Base-by-base conservation (phyloP, 1,284 basidiomycete genomes). In the Coniferiporia weirii region DNA sequence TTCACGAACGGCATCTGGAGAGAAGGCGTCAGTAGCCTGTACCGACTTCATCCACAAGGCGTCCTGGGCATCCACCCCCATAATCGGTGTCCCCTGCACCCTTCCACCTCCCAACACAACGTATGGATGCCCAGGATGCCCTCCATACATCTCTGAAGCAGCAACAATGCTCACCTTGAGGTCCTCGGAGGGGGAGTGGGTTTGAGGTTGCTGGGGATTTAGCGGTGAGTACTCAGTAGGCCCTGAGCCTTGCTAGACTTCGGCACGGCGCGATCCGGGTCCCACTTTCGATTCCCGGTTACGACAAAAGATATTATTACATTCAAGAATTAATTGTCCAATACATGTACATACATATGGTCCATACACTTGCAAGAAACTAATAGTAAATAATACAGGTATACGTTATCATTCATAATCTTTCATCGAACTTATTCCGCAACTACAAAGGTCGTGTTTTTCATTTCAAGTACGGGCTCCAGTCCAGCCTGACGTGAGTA, bases 1-100 rank as follows among this genome's bases (percentile, higher is more conserved):
- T 93, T 92, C 76, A 93, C 85, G 79, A 93, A 91, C 61, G 91
- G 90, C 90, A 91, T 91, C 87, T 91, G 64, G 27, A n/a, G 7
- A 22, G 34, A 15, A 32, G 9, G 38, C 17, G 48, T 17, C 19
- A 56, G 32, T n/a, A n/a, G 32, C 1, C 15, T n/a, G 50, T 19
- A 17, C 19, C 44, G n/a, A 34, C 17, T 17, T 32, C 47, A 55
- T 55, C 54, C 54, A 45, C 38, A 38, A 27, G 17, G 32, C n/a
- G 32, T 56, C 34, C 51, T 44, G 34, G 17, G 45, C 50, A 61
- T 49, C 47, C 59, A 60, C 48, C 54, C 22, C 35, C n/a, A 27
- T 22, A 4, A 7, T 43, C 20, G n/a, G 34, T 44, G 7, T 40
- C 22, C 6, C 19, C 19, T 32, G 32, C n/a, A 6, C 15, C 45